These are phyloP conservation scores for Neoscytalidium dimidiatum DNA, from an alignment of 2,329 filamentous ascomycete species.

Conservation along the genomic window DNA sequence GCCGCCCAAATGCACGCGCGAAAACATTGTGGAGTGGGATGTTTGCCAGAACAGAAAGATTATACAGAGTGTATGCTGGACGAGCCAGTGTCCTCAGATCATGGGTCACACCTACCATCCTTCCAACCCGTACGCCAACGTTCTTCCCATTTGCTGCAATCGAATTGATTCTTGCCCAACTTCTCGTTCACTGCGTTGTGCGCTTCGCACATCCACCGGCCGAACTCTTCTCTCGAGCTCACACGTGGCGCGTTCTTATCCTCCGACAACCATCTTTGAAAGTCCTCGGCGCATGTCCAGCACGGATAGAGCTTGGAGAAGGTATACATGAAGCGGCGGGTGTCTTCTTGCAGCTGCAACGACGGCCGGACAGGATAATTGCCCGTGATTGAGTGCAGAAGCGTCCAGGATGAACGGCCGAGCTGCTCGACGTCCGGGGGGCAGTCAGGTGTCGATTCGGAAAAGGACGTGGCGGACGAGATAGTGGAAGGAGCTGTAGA, in stretches of 20 bases:
- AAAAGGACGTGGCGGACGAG: conserved; percentile 16
- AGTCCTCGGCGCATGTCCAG: conserved; percentile 93
- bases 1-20: background rate
- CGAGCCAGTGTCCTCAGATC: background rate
- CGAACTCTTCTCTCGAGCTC: conserved; percentile 67
- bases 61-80: too few species aligned
- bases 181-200: conserved; percentile 89
- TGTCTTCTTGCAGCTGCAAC: conserved; percentile 69
- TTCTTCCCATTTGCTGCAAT: conserved; percentile 89
- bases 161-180: conserved; percentile 86
- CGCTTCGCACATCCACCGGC: conserved; percentile 79
- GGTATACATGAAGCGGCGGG: conserved; percentile 73
- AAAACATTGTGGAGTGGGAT: background rate
- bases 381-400: conserved; percentile 89
- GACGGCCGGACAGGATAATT: conserved; percentile 76
- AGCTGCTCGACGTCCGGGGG: conserved; percentile 87
- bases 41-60: background rate
- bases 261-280: conserved; percentile 75
- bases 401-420: conserved; percentile 87
- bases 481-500: conserved; percentile 25
- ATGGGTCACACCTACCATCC: conserved; percentile 65
- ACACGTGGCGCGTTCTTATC: conserved; percentile 64
- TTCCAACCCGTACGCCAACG: conserved; percentile 90
- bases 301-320: conserved; percentile 92
- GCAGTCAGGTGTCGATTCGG: conserved; percentile 63